A percentile compares a stretch with the other conserved stretches of the same genome.
Evolutionary conservation across 352 stramenopile species (phyloP).

Genomic region (Blastocystis sp.): DNA sequence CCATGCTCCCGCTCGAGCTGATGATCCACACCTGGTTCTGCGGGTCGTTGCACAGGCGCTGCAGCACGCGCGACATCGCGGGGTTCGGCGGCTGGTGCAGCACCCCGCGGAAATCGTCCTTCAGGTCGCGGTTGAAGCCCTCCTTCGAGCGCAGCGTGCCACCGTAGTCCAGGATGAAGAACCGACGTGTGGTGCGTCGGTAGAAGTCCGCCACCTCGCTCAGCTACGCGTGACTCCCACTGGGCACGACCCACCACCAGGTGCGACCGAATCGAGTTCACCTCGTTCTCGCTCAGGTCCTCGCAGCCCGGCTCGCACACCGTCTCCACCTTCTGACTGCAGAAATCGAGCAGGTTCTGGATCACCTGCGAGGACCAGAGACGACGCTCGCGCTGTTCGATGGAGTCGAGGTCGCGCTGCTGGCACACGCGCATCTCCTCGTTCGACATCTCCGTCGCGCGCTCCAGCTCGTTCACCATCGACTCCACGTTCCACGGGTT

Average conservation of each 20-base stretch:
- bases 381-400: conserved; percentile 27
- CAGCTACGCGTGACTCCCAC: not conserved
- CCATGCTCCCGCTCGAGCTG: conserved; percentile 62
- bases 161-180: conserved; percentile 72
- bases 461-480: conserved; percentile 52
- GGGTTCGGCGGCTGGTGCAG: conserved; percentile 28
- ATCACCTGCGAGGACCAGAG: conserved; percentile 49
- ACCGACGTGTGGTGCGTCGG: not conserved
- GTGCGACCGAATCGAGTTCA: conserved; percentile 6
- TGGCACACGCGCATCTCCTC: conserved; percentile 1
- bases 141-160: conserved; percentile 64
- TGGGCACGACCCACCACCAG: not conserved
- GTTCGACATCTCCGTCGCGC: conserved; percentile 49
- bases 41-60: conserved; percentile 56
- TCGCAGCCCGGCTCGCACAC: not conserved
- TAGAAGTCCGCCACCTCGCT: conserved; percentile 8
- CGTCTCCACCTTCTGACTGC: not conserved
- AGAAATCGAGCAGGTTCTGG: conserved; percentile 39
- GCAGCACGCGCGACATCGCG: conserved; percentile 42
- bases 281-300: conserved; percentile 25
- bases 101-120: conserved; percentile 73
- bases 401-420: conserved; percentile 36
- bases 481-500: conserved; percentile 66
- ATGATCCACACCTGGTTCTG: conserved; percentile 73
- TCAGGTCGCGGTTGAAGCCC: conserved; percentile 72